A percentile compares a stretch with the other conserved stretches of the same genome.
phyloP scores from a whole-genome alignment of 345 rosid species.

The Euclidium syriacum region DNA sequence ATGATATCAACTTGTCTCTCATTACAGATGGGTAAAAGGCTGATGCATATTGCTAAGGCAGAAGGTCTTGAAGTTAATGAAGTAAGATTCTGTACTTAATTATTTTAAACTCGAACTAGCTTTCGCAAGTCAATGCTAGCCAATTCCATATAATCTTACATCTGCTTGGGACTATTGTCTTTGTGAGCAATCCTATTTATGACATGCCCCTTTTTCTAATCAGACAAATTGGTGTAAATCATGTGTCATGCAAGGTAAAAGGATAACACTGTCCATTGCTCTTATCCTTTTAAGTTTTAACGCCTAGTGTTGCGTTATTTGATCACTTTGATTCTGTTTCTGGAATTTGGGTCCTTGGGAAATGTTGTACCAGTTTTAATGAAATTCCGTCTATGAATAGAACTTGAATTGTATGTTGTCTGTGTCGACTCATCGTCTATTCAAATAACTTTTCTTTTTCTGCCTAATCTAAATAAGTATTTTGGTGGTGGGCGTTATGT shows the following conservation, averaged over 20 bases:
- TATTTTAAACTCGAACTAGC: background rate
- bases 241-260: conserved; percentile 6
- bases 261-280: background rate
- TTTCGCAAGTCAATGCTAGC: conserved; percentile 12
- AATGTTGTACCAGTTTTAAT: conserved; percentile 5
- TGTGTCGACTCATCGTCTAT: conserved; percentile 7
- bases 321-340: background rate
- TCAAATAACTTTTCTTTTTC: background rate
- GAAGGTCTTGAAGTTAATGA: conserved; percentile 86
- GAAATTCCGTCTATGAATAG: background rate
- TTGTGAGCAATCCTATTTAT: background rate
- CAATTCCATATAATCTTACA: conserved; percentile 2
- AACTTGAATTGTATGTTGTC: conserved; percentile 1
- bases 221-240: background rate
- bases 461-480: conserved; percentile 5
- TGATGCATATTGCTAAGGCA: conserved; percentile 69
- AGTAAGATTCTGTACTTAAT: conserved; percentile 33
- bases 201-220: background rate
- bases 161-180: conserved; percentile 4
- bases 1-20: conserved; percentile 19
- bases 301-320: background rate
- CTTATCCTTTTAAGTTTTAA: background rate
- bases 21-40: conserved; percentile 90
- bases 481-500: conserved; percentile 9
- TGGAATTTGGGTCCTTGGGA: background rate